phyloP scores from a whole-genome alignment of 305 asterid genomes.

The Rubia tinctorum region DNA sequence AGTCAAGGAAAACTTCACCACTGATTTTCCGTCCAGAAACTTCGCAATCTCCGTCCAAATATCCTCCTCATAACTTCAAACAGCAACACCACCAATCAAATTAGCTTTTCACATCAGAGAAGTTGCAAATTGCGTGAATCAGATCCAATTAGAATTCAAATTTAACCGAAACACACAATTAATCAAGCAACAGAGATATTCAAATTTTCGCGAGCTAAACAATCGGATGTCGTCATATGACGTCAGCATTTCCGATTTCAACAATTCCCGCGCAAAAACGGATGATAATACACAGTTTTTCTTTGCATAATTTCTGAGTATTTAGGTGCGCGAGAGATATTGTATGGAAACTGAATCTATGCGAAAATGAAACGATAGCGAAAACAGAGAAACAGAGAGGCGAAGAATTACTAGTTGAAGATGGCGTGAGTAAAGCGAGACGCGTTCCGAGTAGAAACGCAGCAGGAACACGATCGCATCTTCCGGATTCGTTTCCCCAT shows the following conservation, averaged over 20 bases:
- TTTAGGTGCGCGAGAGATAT: not conserved
- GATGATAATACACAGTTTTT: not conserved
- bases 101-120: not conserved
- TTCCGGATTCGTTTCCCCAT: constrained; percentile 91
- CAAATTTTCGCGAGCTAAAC: not conserved
- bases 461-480: constrained; percentile 66
- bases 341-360: not conserved
- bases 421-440: constrained; percentile 43
- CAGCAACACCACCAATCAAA: not conserved
- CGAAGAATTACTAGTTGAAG: constrained; percentile 60
- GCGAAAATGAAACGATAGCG: not conserved
- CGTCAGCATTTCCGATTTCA: not conserved
- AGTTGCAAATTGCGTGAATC: no score
- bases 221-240: not conserved
- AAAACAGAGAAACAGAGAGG: constrained; percentile 9
- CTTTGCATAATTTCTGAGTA: not conserved
- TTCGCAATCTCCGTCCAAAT: constrained; percentile 94
- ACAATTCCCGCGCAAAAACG: not conserved
- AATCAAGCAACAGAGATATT: not conserved
- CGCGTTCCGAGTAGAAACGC: constrained; percentile 70
- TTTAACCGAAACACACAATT: not conserved
- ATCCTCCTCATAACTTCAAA: constrained; percentile 74
- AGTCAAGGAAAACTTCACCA: constrained; percentile 78
- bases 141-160: not conserved
- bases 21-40: constrained; percentile 83